phyloP scores from a whole-genome alignment of 768 basidiomycete species.

The Neoboletus brunneissimus region DNA sequence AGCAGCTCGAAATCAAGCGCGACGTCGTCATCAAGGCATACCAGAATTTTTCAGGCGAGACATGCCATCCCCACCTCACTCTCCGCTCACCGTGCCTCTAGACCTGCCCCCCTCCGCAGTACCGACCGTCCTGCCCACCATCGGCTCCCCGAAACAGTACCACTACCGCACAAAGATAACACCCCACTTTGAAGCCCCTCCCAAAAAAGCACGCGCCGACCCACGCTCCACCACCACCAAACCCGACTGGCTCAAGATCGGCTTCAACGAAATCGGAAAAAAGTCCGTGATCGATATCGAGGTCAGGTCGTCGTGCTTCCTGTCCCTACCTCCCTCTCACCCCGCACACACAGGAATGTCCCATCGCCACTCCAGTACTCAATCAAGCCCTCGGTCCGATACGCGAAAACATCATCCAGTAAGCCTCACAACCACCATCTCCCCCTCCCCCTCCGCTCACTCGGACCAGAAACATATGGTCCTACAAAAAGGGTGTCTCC shows the following conservation, averaged over 20 bases:
- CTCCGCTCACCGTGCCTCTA: neutral
- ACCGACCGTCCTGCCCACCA: constrained; percentile 68
- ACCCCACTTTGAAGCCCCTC: constrained; percentile 88
- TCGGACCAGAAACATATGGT: constrained; percentile 63
- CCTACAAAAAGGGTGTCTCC: constrained; percentile 86
- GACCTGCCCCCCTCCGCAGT: constrained; percentile 55
- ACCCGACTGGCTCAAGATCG: constrained; percentile 78
- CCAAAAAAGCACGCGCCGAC: constrained; percentile 36
- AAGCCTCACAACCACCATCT: constrained; percentile 16
- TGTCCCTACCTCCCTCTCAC: neutral
- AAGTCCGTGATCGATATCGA: constrained; percentile 87
- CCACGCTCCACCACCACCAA: constrained; percentile 20
- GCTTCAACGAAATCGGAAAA: constrained; percentile 80
- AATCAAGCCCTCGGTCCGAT: constrained; percentile 63
- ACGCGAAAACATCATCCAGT: constrained; percentile 69
- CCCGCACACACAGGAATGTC: constrained; percentile 64
- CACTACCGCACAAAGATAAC: constrained; percentile 96
- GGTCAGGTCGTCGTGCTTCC: constrained; percentile 39
- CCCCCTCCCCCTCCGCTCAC: constrained; percentile 3
- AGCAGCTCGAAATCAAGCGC: constrained; percentile 84
- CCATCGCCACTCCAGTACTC: constrained; percentile 80
- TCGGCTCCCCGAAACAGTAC: constrained; percentile 87
- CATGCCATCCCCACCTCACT: constrained; percentile 25
- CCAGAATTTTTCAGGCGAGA: constrained; percentile 56
- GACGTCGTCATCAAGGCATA: constrained; percentile 84